A percentile compares a stretch with the other conserved stretches of the same genome.
These are phyloP conservation scores for Heteromeles arbutifolia DNA, from an alignment of 306 rosid species.

Conservation along the genomic window DNA sequence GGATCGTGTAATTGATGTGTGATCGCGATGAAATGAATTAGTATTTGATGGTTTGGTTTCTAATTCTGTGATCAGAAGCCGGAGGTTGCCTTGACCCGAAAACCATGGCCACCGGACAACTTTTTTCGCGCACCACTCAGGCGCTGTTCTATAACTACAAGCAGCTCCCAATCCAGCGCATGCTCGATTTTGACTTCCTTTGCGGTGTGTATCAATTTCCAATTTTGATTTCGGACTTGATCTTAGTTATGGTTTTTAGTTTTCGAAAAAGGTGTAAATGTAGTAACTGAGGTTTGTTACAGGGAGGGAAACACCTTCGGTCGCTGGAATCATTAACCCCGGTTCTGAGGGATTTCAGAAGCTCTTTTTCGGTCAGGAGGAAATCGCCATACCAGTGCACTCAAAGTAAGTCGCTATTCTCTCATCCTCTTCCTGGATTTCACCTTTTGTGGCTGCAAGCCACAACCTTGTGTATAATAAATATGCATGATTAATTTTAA, in stretches of 20 bases:
- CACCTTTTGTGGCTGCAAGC: background rate
- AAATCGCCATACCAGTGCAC: conserved; percentile 96
- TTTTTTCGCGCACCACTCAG: conserved; percentile 85
- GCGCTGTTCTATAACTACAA: conserved; percentile 96
- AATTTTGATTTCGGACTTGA: background rate
- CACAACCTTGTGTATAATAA: background rate
- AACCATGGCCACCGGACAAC: conserved; percentile 90
- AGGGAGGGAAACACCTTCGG: conserved; percentile 98
- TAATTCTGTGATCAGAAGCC: conserved; percentile 19
- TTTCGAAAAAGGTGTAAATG: background rate
- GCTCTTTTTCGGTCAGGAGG: conserved; percentile 96
- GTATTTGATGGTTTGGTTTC: background rate
- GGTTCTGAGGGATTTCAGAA: conserved; percentile 98
- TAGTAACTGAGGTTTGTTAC: conserved; percentile 8
- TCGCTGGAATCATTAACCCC: conserved; percentile 95
- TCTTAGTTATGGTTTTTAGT: background rate
- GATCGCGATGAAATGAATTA: background rate
- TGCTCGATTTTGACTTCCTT: conserved; percentile 99
- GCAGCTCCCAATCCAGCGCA: conserved; percentile 95
- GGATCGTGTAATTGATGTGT: background rate
- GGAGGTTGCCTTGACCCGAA: conserved; percentile 32
- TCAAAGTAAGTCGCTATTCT: conserved; percentile 47
- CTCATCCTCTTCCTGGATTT: conserved; percentile 1
- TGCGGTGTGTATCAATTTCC: conserved; percentile 54
- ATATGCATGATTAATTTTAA: background rate